Conservation (phyloP, 495 filamentous ascomycete species). For the Letharia lupina region DNA sequence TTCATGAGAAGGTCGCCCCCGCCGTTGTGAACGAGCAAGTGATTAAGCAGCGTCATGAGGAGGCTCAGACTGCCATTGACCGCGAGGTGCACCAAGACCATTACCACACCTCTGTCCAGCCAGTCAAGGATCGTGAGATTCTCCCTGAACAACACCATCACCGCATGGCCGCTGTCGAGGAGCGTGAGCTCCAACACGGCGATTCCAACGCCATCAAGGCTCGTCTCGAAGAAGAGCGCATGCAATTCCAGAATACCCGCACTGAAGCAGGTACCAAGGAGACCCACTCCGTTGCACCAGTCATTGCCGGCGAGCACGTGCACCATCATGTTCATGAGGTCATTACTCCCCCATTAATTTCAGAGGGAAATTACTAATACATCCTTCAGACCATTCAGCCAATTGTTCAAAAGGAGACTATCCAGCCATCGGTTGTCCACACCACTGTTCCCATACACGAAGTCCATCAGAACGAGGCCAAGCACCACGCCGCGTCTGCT, state of each 20-base stretch:
- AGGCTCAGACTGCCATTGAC: conserved; percentile 49
- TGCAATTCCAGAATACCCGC: conserved; percentile 43
- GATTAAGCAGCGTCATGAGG: conserved; percentile 44
- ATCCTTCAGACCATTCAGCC: conserved; percentile 52
- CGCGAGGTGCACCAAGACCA: conserved; percentile 55
- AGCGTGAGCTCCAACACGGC: conserved; percentile 47
- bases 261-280: conserved; percentile 39
- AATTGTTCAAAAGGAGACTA: conserved; percentile 54
- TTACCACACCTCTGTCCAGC: conserved; percentile 48
- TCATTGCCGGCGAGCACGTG: conserved; percentile 51
- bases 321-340: conserved; percentile 41
- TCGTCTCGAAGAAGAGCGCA: conserved; percentile 39
- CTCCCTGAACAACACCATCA: conserved; percentile 43
- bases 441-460: conserved; percentile 62
- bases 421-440: conserved; percentile 57
- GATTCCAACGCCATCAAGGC: conserved; percentile 37
- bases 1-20: conserved; percentile 52
- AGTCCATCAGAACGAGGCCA: conserved; percentile 51
- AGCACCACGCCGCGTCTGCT: conserved; percentile 49
- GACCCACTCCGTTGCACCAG: conserved; percentile 37
- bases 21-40: conserved; percentile 51
- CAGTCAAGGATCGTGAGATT: conserved; percentile 39
- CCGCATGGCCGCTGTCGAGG: conserved; percentile 44
- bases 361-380: conserved; percentile 34
- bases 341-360: background rate